These are phyloP conservation scores for Globisporangium recalcitrans DNA, from an alignment of 352 stramenopile genomes.

Conservation along the genomic window DNA sequence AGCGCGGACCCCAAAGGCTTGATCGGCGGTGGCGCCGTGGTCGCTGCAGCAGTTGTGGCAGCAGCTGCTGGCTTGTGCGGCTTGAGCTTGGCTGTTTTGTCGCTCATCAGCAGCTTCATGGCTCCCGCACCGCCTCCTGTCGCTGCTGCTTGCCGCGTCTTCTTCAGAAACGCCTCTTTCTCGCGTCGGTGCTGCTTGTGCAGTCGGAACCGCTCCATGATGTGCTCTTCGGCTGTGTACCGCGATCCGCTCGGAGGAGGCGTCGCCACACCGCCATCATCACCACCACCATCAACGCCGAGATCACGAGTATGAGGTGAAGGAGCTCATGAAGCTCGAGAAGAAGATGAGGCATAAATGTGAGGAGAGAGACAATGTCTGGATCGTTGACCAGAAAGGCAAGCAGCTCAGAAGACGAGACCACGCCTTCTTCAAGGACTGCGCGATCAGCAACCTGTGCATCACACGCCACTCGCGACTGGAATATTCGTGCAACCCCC, in stretches of 20 bases:
- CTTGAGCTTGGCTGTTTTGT: not conserved
- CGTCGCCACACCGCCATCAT: no score
- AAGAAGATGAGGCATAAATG: no score
- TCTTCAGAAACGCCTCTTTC: conserved; percentile 57
- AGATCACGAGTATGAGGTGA: no score
- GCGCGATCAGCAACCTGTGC: no score
- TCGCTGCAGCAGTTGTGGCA: not conserved
- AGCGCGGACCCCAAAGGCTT: conserved; percentile 15
- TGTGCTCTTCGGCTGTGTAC: conserved; percentile 35
- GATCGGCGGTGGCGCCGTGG: not conserved
- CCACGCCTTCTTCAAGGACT: no score
- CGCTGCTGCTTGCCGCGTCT: conserved; percentile 39
- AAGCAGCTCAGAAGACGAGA: no score
- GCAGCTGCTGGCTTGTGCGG: not conserved
- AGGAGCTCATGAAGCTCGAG: no score
- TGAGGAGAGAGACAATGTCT: no score
- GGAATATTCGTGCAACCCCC: no score
- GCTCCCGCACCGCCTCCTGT: conserved; percentile 19
- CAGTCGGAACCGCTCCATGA: conserved; percentile 68
- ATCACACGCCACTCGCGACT: no score
- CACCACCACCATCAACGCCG: no score
- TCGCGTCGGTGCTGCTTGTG: conserved; percentile 75
- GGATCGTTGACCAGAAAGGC: no score
- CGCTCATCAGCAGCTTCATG: conserved; percentile 18
- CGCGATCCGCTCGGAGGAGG: not conserved